Evolutionary conservation across 2,329 filamentous ascomycete species (phyloP), one percentile per base, ranked within the genome.

Genomic region (Talaromyces sp.): DNA sequence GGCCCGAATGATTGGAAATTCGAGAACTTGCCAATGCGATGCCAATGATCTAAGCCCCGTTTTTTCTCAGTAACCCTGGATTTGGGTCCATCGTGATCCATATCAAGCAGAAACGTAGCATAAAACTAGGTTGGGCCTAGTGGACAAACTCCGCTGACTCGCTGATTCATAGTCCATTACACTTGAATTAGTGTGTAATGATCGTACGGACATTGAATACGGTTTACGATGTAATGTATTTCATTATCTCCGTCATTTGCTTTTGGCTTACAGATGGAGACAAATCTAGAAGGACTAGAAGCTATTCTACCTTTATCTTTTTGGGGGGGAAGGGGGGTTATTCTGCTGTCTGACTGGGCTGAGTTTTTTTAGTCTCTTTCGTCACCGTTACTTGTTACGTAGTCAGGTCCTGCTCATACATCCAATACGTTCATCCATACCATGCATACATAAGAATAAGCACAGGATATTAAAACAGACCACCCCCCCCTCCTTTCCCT

Each of bases 391-490:
- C 33, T 42, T n/a, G 54, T 28, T 57, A 57, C 54, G 35, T 57
- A 39, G 54, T 23, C n/a, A 55, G 50, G 50, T 8, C 14, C 9
- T 23, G 11, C 33, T n/a, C 35, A 42, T 57, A 42, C 37, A 25
- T 42, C 23, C 18, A 25, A 40, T 56, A 56, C 35, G 5, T 39
- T 7, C 52, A 39, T 56, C n/a, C 16, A 56, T 56, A 23, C 52
- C 33, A 56, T 56, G 35, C 54, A 40, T 56, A 56, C 54, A 23
- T 23, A 37, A 25, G 9, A 57, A 57, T 54, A 54, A 42, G 46
- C 16, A 44, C 48, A 55, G 42, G 25, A 55, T 61, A 61, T 61
- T 54, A 55, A 61, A 61, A 54, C 37, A 55, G 48, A 40, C 35
- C 37, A 60, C 37, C 23, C 48, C 48, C 58, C 58, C 44, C 28